A percentile compares a stretch with the other conserved stretches of the same genome.
Evolutionary conservation across 805 yeast species (phyloP).

Genomic region (Wickerhamiella qilinensis): DNA sequence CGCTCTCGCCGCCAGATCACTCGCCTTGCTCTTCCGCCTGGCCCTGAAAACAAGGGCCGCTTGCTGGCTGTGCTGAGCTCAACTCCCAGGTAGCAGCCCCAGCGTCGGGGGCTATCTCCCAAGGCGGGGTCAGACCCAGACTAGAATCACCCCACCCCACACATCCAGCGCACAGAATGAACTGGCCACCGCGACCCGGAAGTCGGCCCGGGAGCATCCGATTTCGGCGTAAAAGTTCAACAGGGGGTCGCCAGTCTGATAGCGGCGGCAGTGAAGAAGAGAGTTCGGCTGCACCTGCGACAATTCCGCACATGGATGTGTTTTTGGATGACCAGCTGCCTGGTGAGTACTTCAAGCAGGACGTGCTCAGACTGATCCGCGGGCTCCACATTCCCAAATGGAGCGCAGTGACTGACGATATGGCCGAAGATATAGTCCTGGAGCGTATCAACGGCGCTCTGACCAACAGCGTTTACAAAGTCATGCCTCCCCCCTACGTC

Average conservation of each 20-base stretch:
- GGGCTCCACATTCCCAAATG: constrained; percentile 60
- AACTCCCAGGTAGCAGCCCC: too few relatives aligned
- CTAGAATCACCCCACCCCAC: too few relatives aligned
- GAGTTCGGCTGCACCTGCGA: constrained; percentile 2
- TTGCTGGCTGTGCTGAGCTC: too few relatives aligned
- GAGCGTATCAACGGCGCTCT: constrained; percentile 78
- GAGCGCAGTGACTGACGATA: constrained; percentile 36
- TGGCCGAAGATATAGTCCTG: constrained; percentile 32
- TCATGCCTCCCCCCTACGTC: constrained; percentile 36
- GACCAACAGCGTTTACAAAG: constrained; percentile 75
- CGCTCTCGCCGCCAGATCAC: too few relatives aligned
- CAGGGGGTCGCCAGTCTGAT: constrained; percentile 1
- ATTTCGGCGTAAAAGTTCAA: constrained; percentile 4
- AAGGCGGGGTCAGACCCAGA: too few relatives aligned
- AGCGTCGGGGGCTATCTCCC: too few relatives aligned
- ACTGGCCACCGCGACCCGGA: too few relatives aligned
- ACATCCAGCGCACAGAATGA: too few relatives aligned
- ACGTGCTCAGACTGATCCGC: constrained; percentile 48
- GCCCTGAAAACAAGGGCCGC: too few relatives aligned
- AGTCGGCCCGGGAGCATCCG: too few relatives aligned
- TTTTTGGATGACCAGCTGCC: constrained; percentile 66
- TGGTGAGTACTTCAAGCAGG: constrained; percentile 68
- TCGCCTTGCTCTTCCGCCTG: too few relatives aligned
- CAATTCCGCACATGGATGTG: constrained; percentile 30
- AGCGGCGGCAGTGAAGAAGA: constrained; percentile 4